phyloP scores from a whole-genome alignment of 2,329 filamentous ascomycete species.

The Alternaria sp. region DNA sequence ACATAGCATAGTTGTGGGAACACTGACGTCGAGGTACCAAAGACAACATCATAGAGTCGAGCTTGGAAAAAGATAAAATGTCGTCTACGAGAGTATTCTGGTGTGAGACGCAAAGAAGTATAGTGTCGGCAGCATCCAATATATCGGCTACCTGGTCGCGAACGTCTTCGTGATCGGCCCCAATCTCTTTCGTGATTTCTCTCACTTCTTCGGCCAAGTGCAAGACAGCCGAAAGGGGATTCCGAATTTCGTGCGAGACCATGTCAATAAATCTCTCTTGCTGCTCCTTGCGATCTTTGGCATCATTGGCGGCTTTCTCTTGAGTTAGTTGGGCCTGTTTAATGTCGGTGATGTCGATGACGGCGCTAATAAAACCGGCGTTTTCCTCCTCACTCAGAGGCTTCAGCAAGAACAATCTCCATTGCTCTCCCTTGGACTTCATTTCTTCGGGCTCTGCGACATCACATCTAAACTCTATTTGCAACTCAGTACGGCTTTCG shows the following conservation, averaged over 20 bases:
- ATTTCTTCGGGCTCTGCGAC: slow-evolving; percentile 40
- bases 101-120: slow-evolving; percentile 55
- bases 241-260: slow-evolving; percentile 55
- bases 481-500: slow-evolving; percentile 47
- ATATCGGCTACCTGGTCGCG: slow-evolving; percentile 40
- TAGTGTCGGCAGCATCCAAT: slow-evolving; percentile 50
- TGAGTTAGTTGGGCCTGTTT: slow-evolving; percentile 56
- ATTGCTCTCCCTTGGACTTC: slow-evolving; percentile 35
- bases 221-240: slow-evolving; percentile 51
- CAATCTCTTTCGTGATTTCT: slow-evolving; percentile 42
- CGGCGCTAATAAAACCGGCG: slow-evolving; percentile 57
- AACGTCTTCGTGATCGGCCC: slow-evolving; percentile 22
- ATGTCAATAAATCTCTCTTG: slow-evolving; percentile 59
- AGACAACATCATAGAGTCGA: slow-evolving; percentile 58
- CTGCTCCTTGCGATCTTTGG: slow-evolving; percentile 55
- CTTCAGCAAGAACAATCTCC: slow-evolving; percentile 55
- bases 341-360: slow-evolving; percentile 58
- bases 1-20: slow-evolving; percentile 4
- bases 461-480: slow-evolving; percentile 55
- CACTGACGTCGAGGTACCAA: slow-evolving; percentile 43
- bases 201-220: slow-evolving; percentile 57
- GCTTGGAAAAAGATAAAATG: slow-evolving; percentile 58
- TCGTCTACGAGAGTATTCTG: slow-evolving; percentile 59
- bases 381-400: slow-evolving; percentile 53
- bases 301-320: slow-evolving; percentile 54